These are phyloP conservation scores for Solanum aculeatissimum DNA, from an alignment of 305 asterid species.

Conservation along the genomic window DNA sequence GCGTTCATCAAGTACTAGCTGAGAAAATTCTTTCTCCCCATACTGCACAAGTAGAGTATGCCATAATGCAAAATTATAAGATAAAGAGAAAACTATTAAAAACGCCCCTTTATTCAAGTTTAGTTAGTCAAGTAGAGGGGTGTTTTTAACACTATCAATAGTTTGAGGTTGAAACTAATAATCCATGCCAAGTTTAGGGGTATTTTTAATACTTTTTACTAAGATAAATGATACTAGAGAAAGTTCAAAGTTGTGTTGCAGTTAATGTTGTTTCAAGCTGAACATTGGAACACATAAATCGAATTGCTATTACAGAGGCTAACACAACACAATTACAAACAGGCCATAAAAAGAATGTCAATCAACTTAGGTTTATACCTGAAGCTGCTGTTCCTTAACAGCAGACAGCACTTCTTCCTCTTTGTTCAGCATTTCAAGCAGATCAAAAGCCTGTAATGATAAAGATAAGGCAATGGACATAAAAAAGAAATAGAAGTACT, in stretches of 20 bases:
- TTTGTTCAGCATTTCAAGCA: slow-evolving; percentile 55
- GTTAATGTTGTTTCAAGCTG: not conserved
- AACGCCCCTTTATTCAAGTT: too few relatives aligned
- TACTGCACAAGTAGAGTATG: slow-evolving; percentile 30
- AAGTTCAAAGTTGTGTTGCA: not conserved
- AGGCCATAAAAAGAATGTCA: not conserved
- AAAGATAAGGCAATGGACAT: not conserved
- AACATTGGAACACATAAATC: not conserved
- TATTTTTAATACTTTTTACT: too few relatives aligned
- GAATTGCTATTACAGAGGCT: not conserved
- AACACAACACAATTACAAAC: not conserved
- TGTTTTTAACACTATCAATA: too few relatives aligned
- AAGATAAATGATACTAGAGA: not conserved
- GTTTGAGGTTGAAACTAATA: too few relatives aligned
- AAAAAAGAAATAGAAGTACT: not conserved
- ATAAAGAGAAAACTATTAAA: too few relatives aligned
- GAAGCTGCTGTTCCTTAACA: slow-evolving; percentile 37
- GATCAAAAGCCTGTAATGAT: slow-evolving; percentile 47
- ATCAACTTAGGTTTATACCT: slow-evolving; percentile 24
- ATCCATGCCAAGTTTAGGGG: too few relatives aligned
- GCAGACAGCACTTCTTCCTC: slow-evolving; percentile 66
- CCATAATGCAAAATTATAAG: not conserved
- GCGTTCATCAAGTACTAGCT: slow-evolving; percentile 58
- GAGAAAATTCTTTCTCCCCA: slow-evolving; percentile 47
- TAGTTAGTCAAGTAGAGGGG: too few relatives aligned